phyloP scores from a whole-genome alignment of 2,329 filamentous ascomycete species.

The Aureobasidium zeae region DNA sequence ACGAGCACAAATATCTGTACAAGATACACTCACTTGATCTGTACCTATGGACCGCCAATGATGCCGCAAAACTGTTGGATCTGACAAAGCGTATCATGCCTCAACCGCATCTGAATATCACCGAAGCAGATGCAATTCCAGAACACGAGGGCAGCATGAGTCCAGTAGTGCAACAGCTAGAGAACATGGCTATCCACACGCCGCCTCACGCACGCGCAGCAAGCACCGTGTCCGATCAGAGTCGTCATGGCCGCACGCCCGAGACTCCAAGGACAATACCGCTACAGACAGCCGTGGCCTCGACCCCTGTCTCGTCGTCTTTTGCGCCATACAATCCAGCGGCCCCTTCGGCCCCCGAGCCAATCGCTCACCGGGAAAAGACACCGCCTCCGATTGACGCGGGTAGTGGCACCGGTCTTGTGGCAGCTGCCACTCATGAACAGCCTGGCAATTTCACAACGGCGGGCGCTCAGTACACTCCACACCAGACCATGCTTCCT shows the following conservation, averaged over 20 bases:
- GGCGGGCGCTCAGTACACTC: slow-evolving; percentile 16
- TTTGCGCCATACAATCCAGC: slow-evolving; percentile 75
- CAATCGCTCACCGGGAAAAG: slow-evolving; percentile 65
- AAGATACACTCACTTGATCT: slow-evolving; percentile 65
- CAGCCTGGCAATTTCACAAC: slow-evolving; percentile 21
- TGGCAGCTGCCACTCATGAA: slow-evolving; percentile 32
- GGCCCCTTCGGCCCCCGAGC: slow-evolving; percentile 64
- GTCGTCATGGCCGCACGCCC: slow-evolving; percentile 23
- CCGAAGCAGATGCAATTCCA: slow-evolving; percentile 48
- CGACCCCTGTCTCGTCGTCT: slow-evolving; percentile 34
- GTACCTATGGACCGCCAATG: slow-evolving; percentile 69
- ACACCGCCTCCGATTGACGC: slow-evolving; percentile 66
- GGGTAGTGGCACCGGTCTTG: slow-evolving; percentile 40
- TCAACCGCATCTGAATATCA: slow-evolving; percentile 50
- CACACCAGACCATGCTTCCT: slow-evolving; percentile 26
- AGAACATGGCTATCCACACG: slow-evolving; percentile 59
- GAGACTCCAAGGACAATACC: slow-evolving; percentile 13
- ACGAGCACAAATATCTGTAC: slow-evolving; percentile 72
- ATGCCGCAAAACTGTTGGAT: slow-evolving; percentile 62
- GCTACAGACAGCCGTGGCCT: slow-evolving; percentile 15
- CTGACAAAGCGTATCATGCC: slow-evolving; percentile 58
- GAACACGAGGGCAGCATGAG: slow-evolving; percentile 48
- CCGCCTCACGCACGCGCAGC: slow-evolving; percentile 38
- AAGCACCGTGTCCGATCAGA: slow-evolving; percentile 28
- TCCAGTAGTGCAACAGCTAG: slow-evolving; percentile 63